phyloP scores from a whole-genome alignment of 1,139 yeast species.

The Pichia inconspicua region DNA sequence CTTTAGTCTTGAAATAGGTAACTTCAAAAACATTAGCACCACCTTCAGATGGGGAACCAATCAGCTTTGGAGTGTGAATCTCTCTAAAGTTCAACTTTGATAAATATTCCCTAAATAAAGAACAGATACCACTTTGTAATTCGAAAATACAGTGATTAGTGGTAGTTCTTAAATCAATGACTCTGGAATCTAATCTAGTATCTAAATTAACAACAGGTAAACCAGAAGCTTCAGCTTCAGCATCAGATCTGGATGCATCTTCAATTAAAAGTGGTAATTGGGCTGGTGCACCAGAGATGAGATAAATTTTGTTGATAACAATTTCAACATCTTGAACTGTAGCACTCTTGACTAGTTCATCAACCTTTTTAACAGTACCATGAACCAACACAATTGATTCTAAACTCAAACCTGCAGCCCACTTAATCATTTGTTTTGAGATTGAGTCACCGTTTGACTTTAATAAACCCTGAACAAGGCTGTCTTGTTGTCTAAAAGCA shows the following conservation, averaged over 20 bases:
- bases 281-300: constrained; percentile 83
- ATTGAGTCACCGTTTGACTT: constrained; percentile 60
- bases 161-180: constrained; percentile 90
- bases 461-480: constrained; percentile 74
- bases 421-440: constrained; percentile 93
- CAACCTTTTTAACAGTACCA: constrained; percentile 78
- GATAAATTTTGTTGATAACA: constrained; percentile 60
- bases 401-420: constrained; percentile 79
- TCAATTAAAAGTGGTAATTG: constrained; percentile 90
- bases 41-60: constrained; percentile 96
- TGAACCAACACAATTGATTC: constrained; percentile 89
- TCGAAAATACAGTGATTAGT: constrained; percentile 97
- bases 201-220: constrained; percentile 93
- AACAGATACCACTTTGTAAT: constrained; percentile 84
- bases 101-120: constrained; percentile 83
- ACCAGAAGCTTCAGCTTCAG: constrained; percentile 86
- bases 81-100: constrained; percentile 65
- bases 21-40: constrained; percentile 95
- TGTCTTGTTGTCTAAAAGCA: constrained; percentile 83
- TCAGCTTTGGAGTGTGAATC: constrained; percentile 90
- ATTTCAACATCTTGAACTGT: constrained; percentile 89
- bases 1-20: constrained; percentile 84
- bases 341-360: constrained; percentile 81
- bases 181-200: constrained; percentile 91
- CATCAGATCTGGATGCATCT: constrained; percentile 93